Percentiles rank a stretch among this genome's conserved stretches.
Evolutionary conservation across 208 protist genomes (phyloP).

Genomic region (Porcisia hertigi): DNA sequence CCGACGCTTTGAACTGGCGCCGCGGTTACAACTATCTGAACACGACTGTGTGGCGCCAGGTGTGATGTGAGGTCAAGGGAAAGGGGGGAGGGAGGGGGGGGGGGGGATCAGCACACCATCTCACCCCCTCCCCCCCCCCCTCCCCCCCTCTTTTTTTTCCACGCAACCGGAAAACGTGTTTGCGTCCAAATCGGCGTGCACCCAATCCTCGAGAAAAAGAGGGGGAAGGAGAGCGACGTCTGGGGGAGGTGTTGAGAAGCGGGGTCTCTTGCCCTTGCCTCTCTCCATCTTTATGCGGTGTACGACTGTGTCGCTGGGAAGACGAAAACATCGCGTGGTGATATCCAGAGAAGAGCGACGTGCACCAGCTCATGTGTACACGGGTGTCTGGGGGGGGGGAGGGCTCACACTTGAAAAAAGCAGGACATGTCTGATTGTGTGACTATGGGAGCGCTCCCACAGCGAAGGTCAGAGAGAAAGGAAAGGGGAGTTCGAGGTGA

Average conservation of each 20-base stretch:
- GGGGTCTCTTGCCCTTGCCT: not conserved
- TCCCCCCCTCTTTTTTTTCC: too few relatives aligned
- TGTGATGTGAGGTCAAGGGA: conserved; percentile 11
- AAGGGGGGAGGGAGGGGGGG: too few relatives aligned
- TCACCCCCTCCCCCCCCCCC: too few relatives aligned
- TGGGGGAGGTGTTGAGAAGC: too few relatives aligned
- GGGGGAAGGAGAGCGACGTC: too few relatives aligned
- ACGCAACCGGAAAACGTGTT: too few relatives aligned
- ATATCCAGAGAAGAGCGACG: not conserved
- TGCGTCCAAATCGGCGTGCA: too few relatives aligned
- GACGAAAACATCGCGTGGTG: not conserved
- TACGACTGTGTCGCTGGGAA: not conserved
- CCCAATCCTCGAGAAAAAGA: not conserved
- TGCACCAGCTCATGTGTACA: not conserved
- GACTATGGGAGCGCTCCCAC: not conserved
- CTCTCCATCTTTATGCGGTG: not conserved
- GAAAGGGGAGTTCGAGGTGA: not conserved
- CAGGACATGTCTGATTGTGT: not conserved
- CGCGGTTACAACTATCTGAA: conserved; percentile 88
- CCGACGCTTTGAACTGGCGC: conserved; percentile 83
- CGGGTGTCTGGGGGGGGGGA: not conserved
- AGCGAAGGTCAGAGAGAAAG: not conserved
- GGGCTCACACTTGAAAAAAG: not conserved
- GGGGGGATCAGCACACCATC: not conserved
- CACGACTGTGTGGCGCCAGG: conserved; percentile 66